phyloP scores from a whole-genome alignment of 352 stramenopile species.

The Elongisporangium senticosum region DNA sequence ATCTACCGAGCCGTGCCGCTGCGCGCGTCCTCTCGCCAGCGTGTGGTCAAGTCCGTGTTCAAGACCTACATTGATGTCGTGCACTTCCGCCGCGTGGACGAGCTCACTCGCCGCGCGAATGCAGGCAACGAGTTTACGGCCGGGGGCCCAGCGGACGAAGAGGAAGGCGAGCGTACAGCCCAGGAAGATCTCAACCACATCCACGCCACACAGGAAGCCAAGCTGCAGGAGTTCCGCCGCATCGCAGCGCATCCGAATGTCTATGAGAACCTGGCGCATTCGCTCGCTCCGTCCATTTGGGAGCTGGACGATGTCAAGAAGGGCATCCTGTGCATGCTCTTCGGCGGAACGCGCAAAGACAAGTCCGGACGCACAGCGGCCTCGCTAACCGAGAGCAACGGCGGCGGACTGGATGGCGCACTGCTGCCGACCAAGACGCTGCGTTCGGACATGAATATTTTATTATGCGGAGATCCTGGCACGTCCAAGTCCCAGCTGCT shows the following conservation, averaged over 20 bases:
- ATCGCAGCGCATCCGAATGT: constrained; percentile 77
- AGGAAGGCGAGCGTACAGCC: constrained; percentile 20
- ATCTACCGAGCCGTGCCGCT: constrained; percentile 96
- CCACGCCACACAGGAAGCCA: constrained; percentile 46
- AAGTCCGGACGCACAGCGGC: constrained; percentile 19
- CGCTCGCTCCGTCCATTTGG: constrained; percentile 82
- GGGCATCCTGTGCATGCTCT: constrained; percentile 97
- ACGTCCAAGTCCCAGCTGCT: constrained; percentile 98
- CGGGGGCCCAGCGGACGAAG: constrained; percentile 20
- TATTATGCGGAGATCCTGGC: constrained; percentile 97
- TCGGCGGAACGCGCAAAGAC: constrained; percentile 93
- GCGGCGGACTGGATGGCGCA: constrained; percentile 32
- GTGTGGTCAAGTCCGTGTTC: constrained; percentile 96
- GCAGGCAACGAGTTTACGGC: constrained; percentile 16
- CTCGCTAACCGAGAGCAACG: constrained; percentile 2
- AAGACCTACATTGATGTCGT: constrained; percentile 99
- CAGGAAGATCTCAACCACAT: constrained; percentile 28
- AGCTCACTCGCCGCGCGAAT: constrained; percentile 49
- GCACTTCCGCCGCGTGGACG: constrained; percentile 93
- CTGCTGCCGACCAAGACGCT: constrained; percentile 58
- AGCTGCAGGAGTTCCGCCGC: constrained; percentile 60
- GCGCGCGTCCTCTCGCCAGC: constrained; percentile 90
- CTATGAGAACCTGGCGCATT: constrained; percentile 80
- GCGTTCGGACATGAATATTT: constrained; percentile 97
- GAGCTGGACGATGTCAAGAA: constrained; percentile 99